Conservation (phyloP, 805 yeast genomes). For the Starmera pachycereana region DNA sequence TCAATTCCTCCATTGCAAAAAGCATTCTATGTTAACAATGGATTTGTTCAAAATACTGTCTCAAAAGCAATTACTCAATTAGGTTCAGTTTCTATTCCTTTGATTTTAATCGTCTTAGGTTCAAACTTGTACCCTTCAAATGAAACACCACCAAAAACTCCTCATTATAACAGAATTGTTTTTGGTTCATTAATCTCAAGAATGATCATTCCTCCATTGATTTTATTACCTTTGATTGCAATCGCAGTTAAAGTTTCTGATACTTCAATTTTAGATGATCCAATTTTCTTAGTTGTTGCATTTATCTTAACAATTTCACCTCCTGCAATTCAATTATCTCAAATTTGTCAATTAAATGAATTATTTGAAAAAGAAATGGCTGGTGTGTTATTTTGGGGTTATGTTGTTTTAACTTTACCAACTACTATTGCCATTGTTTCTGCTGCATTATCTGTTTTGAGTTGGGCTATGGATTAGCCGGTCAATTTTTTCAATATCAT, state of each 20-base stretch:
- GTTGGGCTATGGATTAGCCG: constrained; percentile 23
- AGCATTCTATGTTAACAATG: constrained; percentile 44
- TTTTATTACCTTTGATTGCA: constrained; percentile 59
- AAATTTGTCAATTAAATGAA: constrained; percentile 68
- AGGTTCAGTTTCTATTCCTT: constrained; percentile 70
- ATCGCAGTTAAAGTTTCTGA: constrained; percentile 51
- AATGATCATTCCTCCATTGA: constrained; percentile 66
- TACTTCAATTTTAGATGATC: constrained; percentile 67
- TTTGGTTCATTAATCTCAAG: constrained; percentile 63
- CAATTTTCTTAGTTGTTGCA: constrained; percentile 68
- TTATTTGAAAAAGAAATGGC: constrained; percentile 76
- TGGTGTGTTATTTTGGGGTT: constrained; percentile 75
- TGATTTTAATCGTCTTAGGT: constrained; percentile 66
- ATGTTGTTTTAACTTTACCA: constrained; percentile 65
- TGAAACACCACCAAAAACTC: constrained; percentile 58
- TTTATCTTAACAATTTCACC: constrained; percentile 70
- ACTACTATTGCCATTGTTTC: constrained; percentile 67
- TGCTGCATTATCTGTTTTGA: constrained; percentile 40
- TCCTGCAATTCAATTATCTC: constrained; percentile 77
- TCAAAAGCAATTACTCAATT: constrained; percentile 53
- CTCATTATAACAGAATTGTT: constrained; percentile 51
- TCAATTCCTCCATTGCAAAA: constrained; percentile 48
- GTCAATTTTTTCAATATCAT: no score
- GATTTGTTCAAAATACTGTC: constrained; percentile 58
- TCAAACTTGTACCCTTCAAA: constrained; percentile 64